Percentiles rank a stretch among this genome's conserved stretches.
These are phyloP conservation scores for Podospora anserina DNA, from an alignment of 495 filamentous ascomycete species.

Conservation along the genomic window DNA sequence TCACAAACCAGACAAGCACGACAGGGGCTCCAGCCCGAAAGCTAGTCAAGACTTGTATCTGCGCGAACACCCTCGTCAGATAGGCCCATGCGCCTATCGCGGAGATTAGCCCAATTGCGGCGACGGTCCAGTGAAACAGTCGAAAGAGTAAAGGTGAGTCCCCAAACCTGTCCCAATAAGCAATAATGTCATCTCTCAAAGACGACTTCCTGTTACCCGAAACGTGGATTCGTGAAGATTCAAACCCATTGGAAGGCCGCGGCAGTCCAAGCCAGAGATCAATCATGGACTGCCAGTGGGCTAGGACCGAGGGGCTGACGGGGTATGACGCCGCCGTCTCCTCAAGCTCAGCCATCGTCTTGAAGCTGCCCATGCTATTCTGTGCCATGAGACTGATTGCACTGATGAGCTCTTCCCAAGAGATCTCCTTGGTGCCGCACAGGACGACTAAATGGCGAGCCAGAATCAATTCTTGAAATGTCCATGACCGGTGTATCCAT, in stretches of 20 bases:
- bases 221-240: background rate
- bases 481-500: slow-evolving; percentile 24
- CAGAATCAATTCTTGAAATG: slow-evolving; percentile 25
- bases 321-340: background rate
- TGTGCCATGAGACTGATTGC: background rate
- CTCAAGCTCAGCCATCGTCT: background rate
- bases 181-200: background rate
- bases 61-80: too few relatives aligned
- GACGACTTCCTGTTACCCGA: background rate
- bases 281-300: slow-evolving; percentile 14
- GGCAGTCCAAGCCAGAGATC: slow-evolving; percentile 14
- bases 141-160: too few relatives aligned
- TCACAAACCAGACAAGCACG: background rate
- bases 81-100: too few relatives aligned
- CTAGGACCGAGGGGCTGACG: background rate
- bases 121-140: too few relatives aligned
- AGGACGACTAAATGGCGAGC: slow-evolving; percentile 14
- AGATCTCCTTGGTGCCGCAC: slow-evolving; percentile 8
- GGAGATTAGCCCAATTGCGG: too few relatives aligned
- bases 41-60: too few relatives aligned
- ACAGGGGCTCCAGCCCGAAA: too few relatives aligned
- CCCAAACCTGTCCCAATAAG: background rate
- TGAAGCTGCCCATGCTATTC: background rate
- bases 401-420: slow-evolving; percentile 16
- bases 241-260: background rate